Evolutionary conservation across 106 monocot genomes (phyloP).

Genomic region (Allium cepa): DNA sequence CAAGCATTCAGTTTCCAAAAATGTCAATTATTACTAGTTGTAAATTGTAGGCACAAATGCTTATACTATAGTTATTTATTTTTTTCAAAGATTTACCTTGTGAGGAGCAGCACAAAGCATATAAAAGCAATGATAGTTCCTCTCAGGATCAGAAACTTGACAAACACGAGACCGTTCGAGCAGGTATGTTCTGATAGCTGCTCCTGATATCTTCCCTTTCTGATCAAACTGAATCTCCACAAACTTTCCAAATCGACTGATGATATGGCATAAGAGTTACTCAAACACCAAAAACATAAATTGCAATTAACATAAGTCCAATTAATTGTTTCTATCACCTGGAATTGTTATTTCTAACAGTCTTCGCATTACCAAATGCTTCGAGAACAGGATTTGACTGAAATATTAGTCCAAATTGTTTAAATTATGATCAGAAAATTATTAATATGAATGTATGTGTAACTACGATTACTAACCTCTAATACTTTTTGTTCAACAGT

Average conservation of each 20-base stretch:
- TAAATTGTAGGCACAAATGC: not conserved
- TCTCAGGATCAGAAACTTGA: slow-evolving; percentile 61
- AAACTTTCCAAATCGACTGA: slow-evolving; percentile 71
- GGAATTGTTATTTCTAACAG: slow-evolving; percentile 90
- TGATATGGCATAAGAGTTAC: not conserved
- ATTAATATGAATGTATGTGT: not conserved
- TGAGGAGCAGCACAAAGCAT: slow-evolving; percentile 57
- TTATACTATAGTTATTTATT: not conserved
- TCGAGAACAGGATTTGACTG: slow-evolving; percentile 98
- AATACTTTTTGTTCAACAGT: slow-evolving; percentile 86
- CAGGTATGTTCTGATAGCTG: slow-evolving; percentile 64
- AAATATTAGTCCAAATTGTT: not conserved
- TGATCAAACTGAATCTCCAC: slow-evolving; percentile 69
- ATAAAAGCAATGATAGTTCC: slow-evolving; percentile 76
- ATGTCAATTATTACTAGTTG: not conserved
- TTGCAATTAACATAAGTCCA: not conserved
- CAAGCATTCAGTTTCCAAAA: not conserved
- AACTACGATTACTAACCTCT: slow-evolving; percentile 30
- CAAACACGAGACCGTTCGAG: slow-evolving; percentile 69
- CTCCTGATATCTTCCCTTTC: slow-evolving; percentile 50
- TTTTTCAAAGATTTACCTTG: slow-evolving; percentile 16
- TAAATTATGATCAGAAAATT: not conserved
- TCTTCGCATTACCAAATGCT: slow-evolving; percentile 96
- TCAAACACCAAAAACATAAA: not conserved
- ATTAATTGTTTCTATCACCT: slow-evolving; percentile 27